phyloP scores from a whole-genome alignment of 306 rosid genomes.

The Fagus sylvatica region DNA sequence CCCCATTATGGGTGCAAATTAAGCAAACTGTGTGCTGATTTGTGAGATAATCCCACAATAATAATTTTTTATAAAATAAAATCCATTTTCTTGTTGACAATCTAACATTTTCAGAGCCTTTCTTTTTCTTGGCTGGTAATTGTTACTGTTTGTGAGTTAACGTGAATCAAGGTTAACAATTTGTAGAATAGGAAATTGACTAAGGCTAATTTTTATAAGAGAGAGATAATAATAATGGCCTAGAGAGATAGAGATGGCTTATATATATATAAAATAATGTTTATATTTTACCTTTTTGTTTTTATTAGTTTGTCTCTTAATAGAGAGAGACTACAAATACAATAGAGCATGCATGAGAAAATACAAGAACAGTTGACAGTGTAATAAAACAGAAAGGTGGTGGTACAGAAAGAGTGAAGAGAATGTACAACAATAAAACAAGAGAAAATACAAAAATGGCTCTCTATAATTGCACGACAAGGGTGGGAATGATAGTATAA shows the following conservation, averaged over 20 bases:
- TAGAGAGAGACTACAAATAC: neutral
- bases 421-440: neutral
- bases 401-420: neutral
- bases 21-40: conserved; percentile 1
- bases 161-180: neutral
- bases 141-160: neutral
- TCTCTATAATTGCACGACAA: neutral
- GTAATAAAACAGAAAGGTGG: neutral
- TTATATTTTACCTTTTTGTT: neutral
- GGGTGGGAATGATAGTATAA: neutral
- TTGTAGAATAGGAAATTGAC: neutral
- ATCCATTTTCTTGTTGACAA: neutral
- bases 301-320: neutral
- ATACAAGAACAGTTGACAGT: neutral
- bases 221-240: neutral
- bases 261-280: too few relatives aligned
- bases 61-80: too few relatives aligned
- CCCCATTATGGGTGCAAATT: conserved; percentile 23
- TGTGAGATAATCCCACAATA: neutral
- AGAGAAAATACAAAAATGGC: neutral
- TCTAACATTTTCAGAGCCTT: neutral
- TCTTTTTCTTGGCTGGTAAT: neutral
- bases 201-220: neutral
- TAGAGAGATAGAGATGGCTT: too few relatives aligned
- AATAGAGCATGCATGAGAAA: neutral